Conservation (phyloP, 345 rosid genomes). For the Gossypium mustelinum region DNA sequence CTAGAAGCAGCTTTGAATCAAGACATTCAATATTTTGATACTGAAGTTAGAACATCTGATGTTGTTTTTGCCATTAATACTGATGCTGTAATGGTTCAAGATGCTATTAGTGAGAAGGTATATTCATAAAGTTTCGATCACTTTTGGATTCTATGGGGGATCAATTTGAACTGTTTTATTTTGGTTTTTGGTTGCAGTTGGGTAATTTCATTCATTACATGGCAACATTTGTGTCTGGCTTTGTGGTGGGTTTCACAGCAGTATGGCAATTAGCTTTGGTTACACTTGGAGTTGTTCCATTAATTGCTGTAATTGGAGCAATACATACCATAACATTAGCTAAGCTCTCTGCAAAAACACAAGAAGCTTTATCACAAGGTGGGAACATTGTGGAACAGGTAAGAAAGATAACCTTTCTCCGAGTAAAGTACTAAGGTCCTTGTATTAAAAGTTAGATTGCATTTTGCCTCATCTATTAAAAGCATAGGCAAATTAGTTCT, state of each 20-base stretch:
- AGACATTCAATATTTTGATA: conserved; percentile 90
- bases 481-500: too few species aligned
- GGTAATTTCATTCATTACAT: conserved; percentile 95
- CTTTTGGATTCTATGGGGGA: background rate
- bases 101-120: conserved; percentile 98
- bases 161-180: conserved; percentile 9
- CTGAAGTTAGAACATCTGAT: conserved; percentile 90
- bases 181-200: conserved; percentile 46
- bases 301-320: conserved; percentile 88
- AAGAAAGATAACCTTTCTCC: background rate
- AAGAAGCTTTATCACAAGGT: conserved; percentile 82
- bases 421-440: too few species aligned
- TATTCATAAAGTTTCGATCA: background rate
- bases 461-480: too few species aligned
- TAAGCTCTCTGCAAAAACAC: conserved; percentile 71
- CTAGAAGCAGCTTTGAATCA: conserved; percentile 92
- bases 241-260: conserved; percentile 94
- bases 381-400: conserved; percentile 96
- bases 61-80: conserved; percentile 86
- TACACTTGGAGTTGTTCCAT: conserved; percentile 92
- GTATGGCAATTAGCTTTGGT: conserved; percentile 95
- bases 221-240: conserved; percentile 91
- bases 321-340: conserved; percentile 19
- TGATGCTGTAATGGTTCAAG: conserved; percentile 95
- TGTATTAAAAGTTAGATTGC: too few species aligned